Percentiles rank a stretch among this genome's conserved stretches.
These are phyloP conservation scores for Eleusine coracana DNA, from an alignment of 176 grass and related monocot species.

Conservation along the genomic window DNA sequence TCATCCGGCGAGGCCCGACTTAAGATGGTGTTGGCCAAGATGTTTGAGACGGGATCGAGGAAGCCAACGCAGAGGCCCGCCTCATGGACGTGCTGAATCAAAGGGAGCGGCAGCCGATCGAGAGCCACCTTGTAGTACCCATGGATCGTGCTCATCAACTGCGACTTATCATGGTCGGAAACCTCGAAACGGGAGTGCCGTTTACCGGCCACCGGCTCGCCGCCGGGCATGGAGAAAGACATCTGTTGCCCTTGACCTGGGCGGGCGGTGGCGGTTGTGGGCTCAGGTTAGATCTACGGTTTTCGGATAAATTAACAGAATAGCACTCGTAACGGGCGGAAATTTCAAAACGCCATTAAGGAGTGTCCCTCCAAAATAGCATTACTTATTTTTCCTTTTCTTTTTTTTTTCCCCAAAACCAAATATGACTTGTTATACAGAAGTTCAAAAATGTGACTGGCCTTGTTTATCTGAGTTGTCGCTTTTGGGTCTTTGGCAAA, in stretches of 20 bases:
- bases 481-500: background rate
- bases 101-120: background rate
- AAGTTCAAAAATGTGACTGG: background rate
- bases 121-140: background rate
- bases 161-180: background rate
- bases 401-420: no score
- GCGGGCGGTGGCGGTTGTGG: no score
- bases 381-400: no score
- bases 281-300: no score
- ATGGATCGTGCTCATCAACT: background rate
- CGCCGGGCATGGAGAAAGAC: background rate
- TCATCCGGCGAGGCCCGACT: background rate
- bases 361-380: no score
- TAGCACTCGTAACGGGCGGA: no score
- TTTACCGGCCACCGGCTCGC: background rate
- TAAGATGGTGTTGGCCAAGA: background rate
- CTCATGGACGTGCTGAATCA: background rate
- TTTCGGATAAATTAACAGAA: no score
- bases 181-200: no score
- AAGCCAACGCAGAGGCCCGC: background rate
- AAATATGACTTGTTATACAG: background rate
- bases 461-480: background rate
- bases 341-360: no score
- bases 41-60: background rate
- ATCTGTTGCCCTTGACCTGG: background rate